Evolutionary conservation across 805 yeast genomes (phyloP).

Genomic region (Yamadazyma scolyti): DNA sequence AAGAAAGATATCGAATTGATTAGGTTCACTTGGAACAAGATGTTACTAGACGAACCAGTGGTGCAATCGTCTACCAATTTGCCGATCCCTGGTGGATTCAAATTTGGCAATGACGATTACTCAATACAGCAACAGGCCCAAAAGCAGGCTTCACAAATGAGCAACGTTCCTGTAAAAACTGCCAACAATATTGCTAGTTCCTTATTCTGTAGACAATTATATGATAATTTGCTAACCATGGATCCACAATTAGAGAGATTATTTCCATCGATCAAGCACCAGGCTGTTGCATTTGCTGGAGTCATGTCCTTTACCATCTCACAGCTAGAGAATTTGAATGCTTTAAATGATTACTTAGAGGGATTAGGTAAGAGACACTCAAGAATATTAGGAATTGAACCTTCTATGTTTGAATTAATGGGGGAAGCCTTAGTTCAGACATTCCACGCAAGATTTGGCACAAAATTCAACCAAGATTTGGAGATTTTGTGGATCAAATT

Average conservation of each 20-base stretch:
- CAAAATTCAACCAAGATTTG: constrained; percentile 51
- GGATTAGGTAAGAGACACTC: constrained; percentile 73
- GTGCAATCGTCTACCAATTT: constrained; percentile 10
- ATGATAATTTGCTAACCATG: constrained; percentile 61
- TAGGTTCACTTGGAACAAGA: constrained; percentile 45
- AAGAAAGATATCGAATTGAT: constrained; percentile 41
- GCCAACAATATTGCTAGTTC: constrained; percentile 35
- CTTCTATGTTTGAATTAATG: constrained; percentile 65
- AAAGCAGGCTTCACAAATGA: constrained; percentile 10
- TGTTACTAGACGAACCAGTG: constrained; percentile 35
- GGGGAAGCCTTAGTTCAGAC: constrained; percentile 70
- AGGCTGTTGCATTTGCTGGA: constrained; percentile 78
- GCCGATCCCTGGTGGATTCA: constrained; percentile 39
- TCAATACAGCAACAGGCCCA: constrained; percentile 8
- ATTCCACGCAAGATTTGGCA: constrained; percentile 59
- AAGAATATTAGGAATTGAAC: constrained; percentile 69
- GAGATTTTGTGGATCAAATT: constrained; percentile 71
- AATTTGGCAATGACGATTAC: constrained; percentile 1
- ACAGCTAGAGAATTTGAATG: constrained; percentile 56
- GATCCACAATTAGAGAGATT: constrained; percentile 57
- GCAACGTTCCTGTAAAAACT: constrained; percentile 9
- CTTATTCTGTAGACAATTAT: constrained; percentile 72
- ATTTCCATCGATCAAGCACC: constrained; percentile 75
- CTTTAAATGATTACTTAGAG: constrained; percentile 55
- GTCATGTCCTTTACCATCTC: constrained; percentile 66